Base-by-base conservation (phyloP, 2,329 filamentous ascomycete species). In the Monascus ruber region DNA sequence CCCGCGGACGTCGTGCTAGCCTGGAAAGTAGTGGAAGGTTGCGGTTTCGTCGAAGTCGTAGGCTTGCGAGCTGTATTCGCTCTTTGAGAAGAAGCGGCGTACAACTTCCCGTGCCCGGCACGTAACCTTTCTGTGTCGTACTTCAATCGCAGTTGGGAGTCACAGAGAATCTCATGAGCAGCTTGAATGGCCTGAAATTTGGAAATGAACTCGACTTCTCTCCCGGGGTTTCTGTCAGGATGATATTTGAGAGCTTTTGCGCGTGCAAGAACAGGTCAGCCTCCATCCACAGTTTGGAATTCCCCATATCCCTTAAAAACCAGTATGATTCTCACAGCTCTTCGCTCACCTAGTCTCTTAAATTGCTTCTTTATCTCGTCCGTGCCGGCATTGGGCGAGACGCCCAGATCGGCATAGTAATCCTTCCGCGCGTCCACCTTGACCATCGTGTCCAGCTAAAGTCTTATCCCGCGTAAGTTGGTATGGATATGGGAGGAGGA, bases 151-250 rank as follows among this genome's bases (percentile, higher is more conserved):
- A 70, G 65, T n/a, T 65, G 62, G 2, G 73, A 64, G 50, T 82
- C 78, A 47, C 68, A 72, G 34, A 85, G 67, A 38, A 94, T 72
- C 58, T 94, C 87, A 55, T 93, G 81, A 24, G 87, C 87, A 4
- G 83, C 77, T 61, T 93, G 85, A 36, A 94, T 93, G 36, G 81
- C 76, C 59, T 93, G 84, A 54, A 94, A 94, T 54, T 85, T 83
- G 27, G 81, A 72, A 48, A 84, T 85, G 55, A 82, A 83, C 54
- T 89, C 85, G 41, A 76, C 65, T 63, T 94, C 86, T 54, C 76
- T 77, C 37, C 87, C 87, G 7, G 82, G 85, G 55, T 94, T 94
- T 43, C 87, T 81, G 59, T 94, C 87, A 5, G 87, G 87, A 55
- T 94, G 87, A 54, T 83, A 93, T 60, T 84, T 83, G 35, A 93